Base-by-base conservation (phyloP, 441 rosid species). In the Syzygium syzygioides region DNA sequence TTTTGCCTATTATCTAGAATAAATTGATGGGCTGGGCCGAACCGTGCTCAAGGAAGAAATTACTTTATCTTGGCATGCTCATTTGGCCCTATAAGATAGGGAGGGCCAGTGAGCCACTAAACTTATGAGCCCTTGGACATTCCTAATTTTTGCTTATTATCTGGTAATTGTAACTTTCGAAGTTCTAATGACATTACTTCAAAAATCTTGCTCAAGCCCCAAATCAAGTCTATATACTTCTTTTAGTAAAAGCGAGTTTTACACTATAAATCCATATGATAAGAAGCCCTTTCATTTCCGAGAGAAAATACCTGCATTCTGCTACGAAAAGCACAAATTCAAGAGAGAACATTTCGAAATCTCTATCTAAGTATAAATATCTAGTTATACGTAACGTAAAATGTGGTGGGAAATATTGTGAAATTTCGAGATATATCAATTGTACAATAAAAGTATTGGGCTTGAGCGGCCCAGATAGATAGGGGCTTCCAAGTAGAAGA, bases 191-290 rank as follows among this genome's bases (percentile, higher is more conserved):
- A 76, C n/a, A 6, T 23, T 37, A 37, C 52, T 41, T 52, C 83
- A 10, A 20, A 34, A 41, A 76, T 41, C 28, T 71, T 37, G 48
- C 52, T 41, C 52, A 23, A 6, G 17, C 52, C 83, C 83, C 83
- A 76, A 76, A 76, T 71, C 80, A 37, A 4, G 80, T 37, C 50
- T 14, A 20, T 20, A 34, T 12, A 20, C 37, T 71, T 18, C 9
- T 68, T 18, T 19, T 19, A 19, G 48, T 19, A 68, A 19, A 9
- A 34, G 4, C 12, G 5, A 76, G 30, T 76, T 76, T 76, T 26
- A 41, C 28, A 6, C 1, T 0, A 13, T 6, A 76, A 76, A 25
- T 41, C 19, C 8, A 23, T 25, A 2, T 0, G 0, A 76, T 6
- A 41, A 41, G 25, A 41, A 79, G 19, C 0, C 53, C 6, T 41